Evolutionary conservation across 2,329 filamentous ascomycete genomes (phyloP), one percentile per base, ranked within the genome.

Genomic region (Coniella vitis): DNA sequence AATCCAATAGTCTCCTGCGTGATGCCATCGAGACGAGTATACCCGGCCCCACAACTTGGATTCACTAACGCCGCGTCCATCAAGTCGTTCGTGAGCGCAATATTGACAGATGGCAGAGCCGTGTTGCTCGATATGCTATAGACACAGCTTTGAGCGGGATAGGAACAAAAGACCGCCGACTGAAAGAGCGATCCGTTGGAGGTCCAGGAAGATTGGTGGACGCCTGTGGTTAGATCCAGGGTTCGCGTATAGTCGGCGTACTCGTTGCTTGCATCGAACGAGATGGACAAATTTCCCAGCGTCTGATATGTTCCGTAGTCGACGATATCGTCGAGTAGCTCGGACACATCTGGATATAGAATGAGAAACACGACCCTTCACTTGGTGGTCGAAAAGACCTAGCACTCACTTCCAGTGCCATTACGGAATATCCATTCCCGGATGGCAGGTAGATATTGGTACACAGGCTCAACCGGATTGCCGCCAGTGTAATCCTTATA

Each of bases 381-480:
- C 14, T 4, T 16, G 31, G 7, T 13, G 12, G 8, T 7, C 3
- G 8, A 10, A n/a, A 17, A 9, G 29, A 2, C 2, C n/a, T 3
- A 16, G 4, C n/a, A 34, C 54, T 58, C 61, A 62, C 69, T 69
- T n/a, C 73, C 73, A 0, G 67, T 74, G 5, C 71, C 71, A 44
- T 75, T 72, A 16, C 67, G 56, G 38, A 74, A 76, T 14, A 76
- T 75, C 53, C 57, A 65, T 3, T 69, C 61, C n/a, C 72, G 62
- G 4, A 75, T 73, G 0, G 63, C 66, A 1, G 65, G 61, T 0
- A 76, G 52, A 25, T 63, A 62, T 5, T 61, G 53, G 2, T 63
- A 63, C 3, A 64, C 61, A 0, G 65, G 56, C 2, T 57, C 54
- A 1, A 52, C 52, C 14, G 72, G 72, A 38, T 76, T 76, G 1